Conservation (phyloP, 495 filamentous ascomycete species). For the Aspergillus carlsbadensis region DNA sequence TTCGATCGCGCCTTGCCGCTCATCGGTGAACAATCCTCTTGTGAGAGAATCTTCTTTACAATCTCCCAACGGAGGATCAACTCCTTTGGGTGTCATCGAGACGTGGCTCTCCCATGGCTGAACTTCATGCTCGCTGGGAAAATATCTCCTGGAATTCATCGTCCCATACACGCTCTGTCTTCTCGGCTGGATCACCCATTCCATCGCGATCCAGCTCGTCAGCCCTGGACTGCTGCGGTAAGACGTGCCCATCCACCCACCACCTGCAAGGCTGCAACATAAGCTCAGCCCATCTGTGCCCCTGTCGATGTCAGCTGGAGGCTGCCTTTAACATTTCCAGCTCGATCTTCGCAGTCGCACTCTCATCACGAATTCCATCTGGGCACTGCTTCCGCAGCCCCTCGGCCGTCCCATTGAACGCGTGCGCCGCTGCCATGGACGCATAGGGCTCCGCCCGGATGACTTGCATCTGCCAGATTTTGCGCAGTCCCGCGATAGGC, state of each 20-base stretch:
- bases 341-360: conserved; percentile 23
- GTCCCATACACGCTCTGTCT: conserved; percentile 35
- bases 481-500: conserved; percentile 34
- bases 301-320: conserved; percentile 38
- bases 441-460: conserved; percentile 44
- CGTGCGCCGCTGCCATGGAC: conserved; percentile 29
- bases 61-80: conserved; percentile 33
- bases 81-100: conserved; percentile 24
- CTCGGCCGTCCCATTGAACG: conserved; percentile 30
- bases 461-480: conserved; percentile 35
- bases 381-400: conserved; percentile 28
- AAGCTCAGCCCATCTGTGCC: conserved; percentile 44
- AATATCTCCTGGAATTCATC: conserved; percentile 5
- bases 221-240: conserved; percentile 31
- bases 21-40: conserved; percentile 23
- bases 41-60: conserved; percentile 33
- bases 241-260: conserved; percentile 38
- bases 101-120: conserved; percentile 16
- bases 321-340: conserved; percentile 35
- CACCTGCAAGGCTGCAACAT: conserved; percentile 41
- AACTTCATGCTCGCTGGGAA: neutral
- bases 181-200: conserved; percentile 37
- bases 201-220: conserved; percentile 35
- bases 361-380: conserved; percentile 14
- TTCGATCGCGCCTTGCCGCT: conserved; percentile 29